phyloP scores from a whole-genome alignment of 1,139 yeast species.

The Saccharomycopsis hybrid region DNA sequence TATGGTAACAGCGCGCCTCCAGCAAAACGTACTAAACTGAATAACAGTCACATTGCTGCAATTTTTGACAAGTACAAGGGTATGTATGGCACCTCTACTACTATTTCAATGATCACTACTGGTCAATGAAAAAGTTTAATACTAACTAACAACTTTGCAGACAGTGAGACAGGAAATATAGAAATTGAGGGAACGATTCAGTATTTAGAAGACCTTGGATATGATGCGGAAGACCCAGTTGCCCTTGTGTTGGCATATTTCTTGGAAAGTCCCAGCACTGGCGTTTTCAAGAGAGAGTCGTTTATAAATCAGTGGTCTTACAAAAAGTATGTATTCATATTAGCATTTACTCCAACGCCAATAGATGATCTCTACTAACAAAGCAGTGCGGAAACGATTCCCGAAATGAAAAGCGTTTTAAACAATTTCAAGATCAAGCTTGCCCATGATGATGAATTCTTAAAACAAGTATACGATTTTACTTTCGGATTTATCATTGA shows the following conservation, averaged over 20 bases:
- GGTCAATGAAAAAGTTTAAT: too few species aligned
- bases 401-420: slow-evolving; percentile 29
- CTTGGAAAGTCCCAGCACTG: slow-evolving; percentile 59
- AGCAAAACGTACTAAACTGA: not conserved
- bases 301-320: slow-evolving; percentile 55
- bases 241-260: slow-evolving; percentile 68
- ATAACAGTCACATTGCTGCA: not conserved
- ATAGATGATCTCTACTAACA: not conserved
- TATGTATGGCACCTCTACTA: not conserved
- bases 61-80: slow-evolving; percentile 9
- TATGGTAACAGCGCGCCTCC: not conserved
- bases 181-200: slow-evolving; percentile 73
- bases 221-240: slow-evolving; percentile 67
- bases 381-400: slow-evolving; percentile 20
- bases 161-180: slow-evolving; percentile 25
- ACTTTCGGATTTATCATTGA: slow-evolving; percentile 66
- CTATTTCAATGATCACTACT: not conserved
- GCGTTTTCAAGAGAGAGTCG: slow-evolving; percentile 43
- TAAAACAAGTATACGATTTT: slow-evolving; percentile 57
- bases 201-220: slow-evolving; percentile 58
- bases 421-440: too few species aligned
- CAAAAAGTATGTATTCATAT: slow-evolving; percentile 20
- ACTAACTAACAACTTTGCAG: slow-evolving; percentile 1
- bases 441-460: slow-evolving; percentile 31
- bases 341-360: too few species aligned